A percentile compares a stretch with the other conserved stretches of the same genome.
phyloP scores from a whole-genome alignment of 495 filamentous ascomycete species.

The Cryomyces minteri region DNA sequence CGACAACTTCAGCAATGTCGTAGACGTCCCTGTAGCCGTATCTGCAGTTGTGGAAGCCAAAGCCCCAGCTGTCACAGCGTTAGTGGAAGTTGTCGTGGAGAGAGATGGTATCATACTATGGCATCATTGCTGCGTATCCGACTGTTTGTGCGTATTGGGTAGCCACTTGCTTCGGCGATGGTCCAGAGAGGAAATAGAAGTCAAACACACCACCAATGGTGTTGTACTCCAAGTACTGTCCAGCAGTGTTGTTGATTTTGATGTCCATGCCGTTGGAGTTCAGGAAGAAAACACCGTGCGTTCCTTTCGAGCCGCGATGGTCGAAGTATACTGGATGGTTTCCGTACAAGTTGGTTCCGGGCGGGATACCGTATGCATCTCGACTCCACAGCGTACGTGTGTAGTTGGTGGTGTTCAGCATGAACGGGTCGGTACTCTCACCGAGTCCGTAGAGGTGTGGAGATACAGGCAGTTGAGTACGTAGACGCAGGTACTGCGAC shows the following conservation, averaged over 20 bases:
- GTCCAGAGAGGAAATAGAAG: slow-evolving; percentile 68
- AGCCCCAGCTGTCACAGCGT: slow-evolving; percentile 32
- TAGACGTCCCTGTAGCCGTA: slow-evolving; percentile 62
- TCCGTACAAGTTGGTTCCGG: slow-evolving; percentile 61
- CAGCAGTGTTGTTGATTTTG: slow-evolving; percentile 48
- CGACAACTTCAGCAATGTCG: slow-evolving; percentile 60
- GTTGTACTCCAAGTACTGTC: slow-evolving; percentile 75
- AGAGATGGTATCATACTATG: slow-evolving; percentile 31
- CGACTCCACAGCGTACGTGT: slow-evolving; percentile 67
- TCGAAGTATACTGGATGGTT: slow-evolving; percentile 77
- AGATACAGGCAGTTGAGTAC: slow-evolving; percentile 44
- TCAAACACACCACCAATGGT: slow-evolving; percentile 69
- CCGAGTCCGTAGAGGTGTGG: slow-evolving; percentile 67
- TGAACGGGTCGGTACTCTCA: slow-evolving; percentile 58
- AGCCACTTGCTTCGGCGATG: slow-evolving; percentile 50
- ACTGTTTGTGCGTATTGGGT: slow-evolving; percentile 53
- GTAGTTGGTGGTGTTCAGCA: slow-evolving; percentile 56
- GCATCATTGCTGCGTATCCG: slow-evolving; percentile 52
- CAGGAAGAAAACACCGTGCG: slow-evolving; percentile 69
- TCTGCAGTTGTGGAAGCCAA: slow-evolving; percentile 71
- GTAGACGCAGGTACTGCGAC: slow-evolving; percentile 54
- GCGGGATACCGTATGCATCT: slow-evolving; percentile 47
- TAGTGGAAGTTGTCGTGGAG: slow-evolving; percentile 43
- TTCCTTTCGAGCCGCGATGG: slow-evolving; percentile 43
- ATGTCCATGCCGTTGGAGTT: slow-evolving; percentile 84